Conservation (phyloP, 2,329 filamentous ascomycete genomes). For the Ceratocystis variospora region DNA sequence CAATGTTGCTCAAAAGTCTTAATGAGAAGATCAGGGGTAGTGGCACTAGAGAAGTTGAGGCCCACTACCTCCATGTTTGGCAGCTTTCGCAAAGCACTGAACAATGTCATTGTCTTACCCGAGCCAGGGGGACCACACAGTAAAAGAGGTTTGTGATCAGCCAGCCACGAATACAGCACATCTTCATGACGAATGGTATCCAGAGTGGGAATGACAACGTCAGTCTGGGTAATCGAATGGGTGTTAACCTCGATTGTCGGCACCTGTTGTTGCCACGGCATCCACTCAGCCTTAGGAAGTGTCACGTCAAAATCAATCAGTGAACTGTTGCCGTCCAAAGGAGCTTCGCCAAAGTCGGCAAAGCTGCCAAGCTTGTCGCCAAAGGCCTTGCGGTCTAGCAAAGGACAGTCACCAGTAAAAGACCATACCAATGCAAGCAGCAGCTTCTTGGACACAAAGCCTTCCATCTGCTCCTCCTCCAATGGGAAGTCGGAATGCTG, state of each 20-base stretch:
- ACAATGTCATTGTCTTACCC: conserved; percentile 99
- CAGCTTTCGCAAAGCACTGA: conserved; percentile 89
- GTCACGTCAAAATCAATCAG: conserved; percentile 93
- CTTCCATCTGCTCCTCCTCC: conserved; percentile 77
- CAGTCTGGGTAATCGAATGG: conserved; percentile 92
- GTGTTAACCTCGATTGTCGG: conserved; percentile 94
- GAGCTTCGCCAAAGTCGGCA: conserved; percentile 73
- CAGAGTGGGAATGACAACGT: conserved; percentile 93
- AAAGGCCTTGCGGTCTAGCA: conserved; percentile 74
- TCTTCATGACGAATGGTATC: conserved; percentile 97
- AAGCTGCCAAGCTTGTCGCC: conserved; percentile 72
- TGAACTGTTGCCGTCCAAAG: conserved; percentile 62
- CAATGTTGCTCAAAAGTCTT: conserved; percentile 99
- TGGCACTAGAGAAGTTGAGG: conserved; percentile 98
- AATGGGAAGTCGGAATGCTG: conserved; percentile 91
- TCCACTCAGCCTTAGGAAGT: conserved; percentile 78
- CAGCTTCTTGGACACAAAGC: conserved; percentile 84
- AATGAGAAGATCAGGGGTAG: conserved; percentile 90
- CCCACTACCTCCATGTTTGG: conserved; percentile 99
- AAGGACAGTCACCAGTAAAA: conserved; percentile 83
- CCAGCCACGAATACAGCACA: conserved; percentile 98
- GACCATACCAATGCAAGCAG: conserved; percentile 90
- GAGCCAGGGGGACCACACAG: conserved; percentile 96
- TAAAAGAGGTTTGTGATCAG: conserved; percentile 92
- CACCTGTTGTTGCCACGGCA: conserved; percentile 86